These are phyloP conservation scores for Dittrichia graveolens DNA, from an alignment of 129 eudicot species.

Conservation along the genomic window DNA sequence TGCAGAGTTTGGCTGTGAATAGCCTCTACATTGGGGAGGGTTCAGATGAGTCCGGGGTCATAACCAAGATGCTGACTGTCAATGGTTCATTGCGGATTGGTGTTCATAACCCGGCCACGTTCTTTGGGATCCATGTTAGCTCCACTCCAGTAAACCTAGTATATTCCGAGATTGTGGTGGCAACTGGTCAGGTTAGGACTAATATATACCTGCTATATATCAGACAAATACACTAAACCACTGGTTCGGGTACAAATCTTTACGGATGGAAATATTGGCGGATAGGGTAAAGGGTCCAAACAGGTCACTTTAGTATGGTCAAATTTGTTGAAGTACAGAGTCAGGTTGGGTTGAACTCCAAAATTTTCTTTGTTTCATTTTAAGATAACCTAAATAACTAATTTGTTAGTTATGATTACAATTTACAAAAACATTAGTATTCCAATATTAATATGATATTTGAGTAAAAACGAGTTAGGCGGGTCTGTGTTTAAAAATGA, in stretches of 20 bases:
- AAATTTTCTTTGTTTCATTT: not conserved
- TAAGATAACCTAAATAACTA: not conserved
- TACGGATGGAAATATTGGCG: not conserved
- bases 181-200: conserved; percentile 75
- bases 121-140: conserved; percentile 90
- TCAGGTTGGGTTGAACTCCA: not conserved
- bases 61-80: conserved; percentile 76
- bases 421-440: not conserved
- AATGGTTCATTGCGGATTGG: conserved; percentile 72
- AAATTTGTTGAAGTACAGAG: not conserved
- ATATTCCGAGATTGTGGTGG: conserved; percentile 72
- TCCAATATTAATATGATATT: not conserved
- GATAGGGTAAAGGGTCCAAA: not conserved
- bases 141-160: conserved; percentile 77
- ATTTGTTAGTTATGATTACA: not conserved
- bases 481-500: not conserved
- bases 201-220: conserved; percentile 2
- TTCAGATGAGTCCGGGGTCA: conserved; percentile 82
- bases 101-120: conserved; percentile 88
- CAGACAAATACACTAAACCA: conserved; percentile 1
- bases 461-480: not conserved
- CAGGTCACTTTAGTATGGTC: not conserved
- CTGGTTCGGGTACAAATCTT: not conserved
- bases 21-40: conserved; percentile 73
- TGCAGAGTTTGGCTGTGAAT: conserved; percentile 73